Base-by-base conservation (phyloP, 768 basidiomycete genomes). In the Naganishia onofrii region DNA sequence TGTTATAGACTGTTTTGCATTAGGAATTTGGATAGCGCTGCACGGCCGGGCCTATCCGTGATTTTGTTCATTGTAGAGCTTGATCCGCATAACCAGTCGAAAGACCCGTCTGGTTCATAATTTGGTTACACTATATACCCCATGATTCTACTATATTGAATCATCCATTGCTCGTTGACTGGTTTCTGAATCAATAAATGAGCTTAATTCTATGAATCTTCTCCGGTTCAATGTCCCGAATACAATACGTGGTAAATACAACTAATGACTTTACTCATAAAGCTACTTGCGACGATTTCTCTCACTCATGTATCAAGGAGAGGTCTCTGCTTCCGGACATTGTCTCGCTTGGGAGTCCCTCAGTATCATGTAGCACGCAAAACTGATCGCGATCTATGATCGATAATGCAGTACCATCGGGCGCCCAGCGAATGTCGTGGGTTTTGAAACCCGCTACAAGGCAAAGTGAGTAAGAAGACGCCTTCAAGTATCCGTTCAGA, bases 321-420 rank as follows among this genome's bases (percentile, higher is more conserved):
- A 69, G 42, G 21, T 69, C 68, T 31, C n/a, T 56, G 17, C 58
- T 63, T 38, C 17, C n/a, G 21, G 21, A 6, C 23, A 26, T 52
- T 4, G 36, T 17, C 1, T n/a, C 53, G 19, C 44, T 23, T 46
- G 48, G 64, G 6, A 67, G 55, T 28, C 23, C 23, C 29, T 74
- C 72, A 3, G 57, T 42, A 19, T 78, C 76, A 69, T 79, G 77
- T 32, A 80, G n/a, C 13, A 79, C 19, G 77, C 92, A 94, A 76
- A 93, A 95, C 51, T 85, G 85, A 38, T 89, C 87, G 75, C 85
- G 89, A 74, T 90, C 91, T 68, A 92, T 68, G 58, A 95, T 78
- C 1, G 89, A 82, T 66, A 94, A 80, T 0, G 90, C 90, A 71
- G 90, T 89, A 2, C 93, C 93, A 76, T 96, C 92, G 3, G 90